phyloP scores from a whole-genome alignment of 202 grass and related monocot species.

The Setaria viridis region DNA sequence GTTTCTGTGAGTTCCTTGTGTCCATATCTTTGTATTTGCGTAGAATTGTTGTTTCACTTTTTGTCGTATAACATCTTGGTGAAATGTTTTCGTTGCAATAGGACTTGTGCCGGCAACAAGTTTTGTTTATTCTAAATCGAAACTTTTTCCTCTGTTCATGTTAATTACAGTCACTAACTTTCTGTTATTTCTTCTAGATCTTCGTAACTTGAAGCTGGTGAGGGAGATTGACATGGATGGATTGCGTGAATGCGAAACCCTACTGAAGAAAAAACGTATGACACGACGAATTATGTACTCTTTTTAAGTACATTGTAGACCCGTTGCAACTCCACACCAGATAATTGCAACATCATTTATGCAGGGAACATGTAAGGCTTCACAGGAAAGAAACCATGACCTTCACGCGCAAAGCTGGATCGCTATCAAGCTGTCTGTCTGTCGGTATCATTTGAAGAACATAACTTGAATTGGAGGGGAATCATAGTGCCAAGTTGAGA shows the following conservation, averaged over 20 bases:
- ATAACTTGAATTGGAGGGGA: too few species aligned
- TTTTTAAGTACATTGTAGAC: neutral
- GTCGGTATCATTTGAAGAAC: neutral
- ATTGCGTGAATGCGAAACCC: neutral
- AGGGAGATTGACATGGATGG: neutral
- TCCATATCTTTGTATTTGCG: neutral
- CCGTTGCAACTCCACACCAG: neutral
- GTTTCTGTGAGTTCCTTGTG: conserved; percentile 7
- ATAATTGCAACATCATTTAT: neutral
- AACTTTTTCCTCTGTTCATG: neutral
- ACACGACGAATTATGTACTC: neutral
- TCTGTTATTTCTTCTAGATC: neutral
- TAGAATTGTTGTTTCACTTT: neutral
- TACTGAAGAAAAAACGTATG: neutral
- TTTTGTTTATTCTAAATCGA: neutral
- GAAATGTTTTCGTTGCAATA: neutral
- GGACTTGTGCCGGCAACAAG: neutral
- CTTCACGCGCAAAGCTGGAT: neutral
- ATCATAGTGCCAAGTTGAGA: too few species aligned
- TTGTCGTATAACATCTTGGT: neutral
- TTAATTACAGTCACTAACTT: conserved; percentile 5
- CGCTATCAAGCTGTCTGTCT: too few species aligned
- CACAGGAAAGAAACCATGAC: neutral
- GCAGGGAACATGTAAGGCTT: too few species aligned
- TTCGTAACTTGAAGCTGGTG: conserved; percentile 13